Base-by-base conservation (phyloP, 495 filamentous ascomycete species). In the Xylona heveae region DNA sequence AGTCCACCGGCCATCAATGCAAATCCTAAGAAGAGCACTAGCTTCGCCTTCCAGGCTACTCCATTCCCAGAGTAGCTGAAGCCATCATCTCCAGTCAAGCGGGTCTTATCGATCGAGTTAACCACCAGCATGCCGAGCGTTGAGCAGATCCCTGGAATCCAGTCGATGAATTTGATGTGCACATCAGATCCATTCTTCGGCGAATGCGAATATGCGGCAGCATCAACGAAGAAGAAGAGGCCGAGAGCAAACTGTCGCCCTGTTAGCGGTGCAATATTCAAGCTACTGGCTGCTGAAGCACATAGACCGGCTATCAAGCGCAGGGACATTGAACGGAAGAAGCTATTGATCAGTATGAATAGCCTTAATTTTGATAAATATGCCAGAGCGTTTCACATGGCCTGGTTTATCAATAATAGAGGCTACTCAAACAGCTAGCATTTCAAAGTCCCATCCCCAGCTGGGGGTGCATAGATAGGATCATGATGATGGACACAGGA, bases 241-340 rank as follows among this genome's bases (percentile, higher is more conserved):
- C 82, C 88, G 39, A 93, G 68, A 31, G 90, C 84, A 66, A 94
- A 95, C 90, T 99, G n/a, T n/a, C n/a, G n/a, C n/a, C n/a, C n/a
- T n/a, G n/a, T n/a, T n/a, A n/a, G n/a, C n/a, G n/a, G n/a, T n/a
- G n/a, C n/a, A n/a, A n/a, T n/a, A n/a, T n/a, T n/a, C n/a, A n/a
- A n/a, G n/a, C n/a, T n/a, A n/a, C n/a, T n/a, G n/a, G n/a, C n/a
- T n/a, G n/a, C n/a, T n/a, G n/a, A n/a, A n/a, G n/a, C n/a, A n/a
- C n/a, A n/a, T n/a, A n/a, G n/a, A n/a, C n/a, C n/a, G n/a, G n/a
- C n/a, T n/a, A n/a, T n/a, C n/a, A n/a, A n/a, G n/a, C n/a, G n/a
- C n/a, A n/a, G n/a, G n/a, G n/a, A n/a, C n/a, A n/a, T n/a, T n/a
- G n/a, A n/a, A n/a, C n/a, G n/a, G n/a, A n/a, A n/a, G n/a, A n/a